Evolutionary conservation across 1,284 basidiomycete species (phyloP), one percentile per base, ranked within the genome.

Genomic region (Ustilago loliicola): DNA sequence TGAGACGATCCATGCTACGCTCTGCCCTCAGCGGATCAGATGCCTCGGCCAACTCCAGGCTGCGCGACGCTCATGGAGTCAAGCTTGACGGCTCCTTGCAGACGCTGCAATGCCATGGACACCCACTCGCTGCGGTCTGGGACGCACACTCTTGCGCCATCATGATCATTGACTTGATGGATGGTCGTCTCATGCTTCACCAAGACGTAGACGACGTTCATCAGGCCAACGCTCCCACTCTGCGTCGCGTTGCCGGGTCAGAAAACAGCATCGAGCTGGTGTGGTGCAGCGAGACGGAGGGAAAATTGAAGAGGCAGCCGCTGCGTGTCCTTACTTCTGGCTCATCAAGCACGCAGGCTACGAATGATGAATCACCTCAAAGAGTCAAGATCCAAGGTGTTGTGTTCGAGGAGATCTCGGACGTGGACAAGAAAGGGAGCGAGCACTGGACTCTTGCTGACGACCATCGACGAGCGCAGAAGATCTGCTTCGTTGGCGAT

Each of bases 1-100:
- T 61, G 42, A 47, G 71, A 53, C 61, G 66, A 1, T 73, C 71
- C 47, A 58, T 73, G 71, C 71, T 73, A 13, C 66, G 71, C 1
- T 25, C 66, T 2, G 71, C 66, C 1, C 58, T 73, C 32, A 65
- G 71, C 38, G 58, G 45, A 2, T 58, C 66, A 3, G 71, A 68
- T 38, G 61, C 66, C 1, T 40, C 48, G n/a, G 51, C 42, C 13
- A 47, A 19, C 19, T 61, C 71, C 13, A 47, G 66, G 27, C 34
- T 73, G 42, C 55, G 65, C 45, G 71, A 73, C 15, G 36, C 42
- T 23, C 66, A 64, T 29, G 71, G 61, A 4, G 66, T 68, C 63
- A 53, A 72, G 38, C 58, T 67, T 13, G 47, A 54, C 19, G 17
- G 25, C 4, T 52, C 60, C 7, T 58, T 69, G 8, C 74, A 72